Conservation (phyloP, 2,329 filamentous ascomycete species). For the Xylaria sp. region DNA sequence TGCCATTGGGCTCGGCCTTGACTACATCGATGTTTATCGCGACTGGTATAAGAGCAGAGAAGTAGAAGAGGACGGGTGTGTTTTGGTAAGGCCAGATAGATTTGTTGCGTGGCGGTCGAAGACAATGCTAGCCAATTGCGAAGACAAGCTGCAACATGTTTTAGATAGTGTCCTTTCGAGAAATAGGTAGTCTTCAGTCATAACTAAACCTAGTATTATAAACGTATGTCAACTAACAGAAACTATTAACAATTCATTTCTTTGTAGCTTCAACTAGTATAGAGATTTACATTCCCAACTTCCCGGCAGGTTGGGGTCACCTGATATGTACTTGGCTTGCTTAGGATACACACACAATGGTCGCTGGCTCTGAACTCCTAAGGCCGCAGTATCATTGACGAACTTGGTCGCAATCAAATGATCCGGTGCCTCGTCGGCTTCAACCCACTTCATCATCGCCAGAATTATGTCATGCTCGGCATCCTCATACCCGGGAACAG, state of each 20-base stretch:
- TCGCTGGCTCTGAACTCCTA: constrained; percentile 45
- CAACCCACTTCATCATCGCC: constrained; percentile 54
- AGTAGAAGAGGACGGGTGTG: constrained; percentile 67
- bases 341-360: constrained; percentile 48
- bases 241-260: background rate
- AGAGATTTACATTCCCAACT: constrained; percentile 46
- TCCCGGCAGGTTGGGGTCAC: constrained; percentile 40
- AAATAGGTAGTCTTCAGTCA: constrained; percentile 16
- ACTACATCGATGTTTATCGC: constrained; percentile 71
- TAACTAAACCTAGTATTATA: background rate
- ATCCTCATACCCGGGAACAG: constrained; percentile 53
- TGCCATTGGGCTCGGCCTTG: constrained; percentile 66
- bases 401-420: constrained; percentile 49
- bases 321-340: constrained; percentile 45
- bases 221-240: background rate
- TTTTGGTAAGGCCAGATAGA: constrained; percentile 69
- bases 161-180: constrained; percentile 39
- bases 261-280: constrained; percentile 32
- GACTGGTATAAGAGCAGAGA: constrained; percentile 67
- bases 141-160: constrained; percentile 41
- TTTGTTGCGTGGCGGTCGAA: constrained; percentile 65
- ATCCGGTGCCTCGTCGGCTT: constrained; percentile 47
- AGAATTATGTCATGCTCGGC: constrained; percentile 52
- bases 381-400: constrained; percentile 41
- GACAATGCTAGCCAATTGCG: constrained; percentile 33